phyloP scores from a whole-genome alignment of 1,284 basidiomycete species.

The Apiotrichum laibachii region DNA sequence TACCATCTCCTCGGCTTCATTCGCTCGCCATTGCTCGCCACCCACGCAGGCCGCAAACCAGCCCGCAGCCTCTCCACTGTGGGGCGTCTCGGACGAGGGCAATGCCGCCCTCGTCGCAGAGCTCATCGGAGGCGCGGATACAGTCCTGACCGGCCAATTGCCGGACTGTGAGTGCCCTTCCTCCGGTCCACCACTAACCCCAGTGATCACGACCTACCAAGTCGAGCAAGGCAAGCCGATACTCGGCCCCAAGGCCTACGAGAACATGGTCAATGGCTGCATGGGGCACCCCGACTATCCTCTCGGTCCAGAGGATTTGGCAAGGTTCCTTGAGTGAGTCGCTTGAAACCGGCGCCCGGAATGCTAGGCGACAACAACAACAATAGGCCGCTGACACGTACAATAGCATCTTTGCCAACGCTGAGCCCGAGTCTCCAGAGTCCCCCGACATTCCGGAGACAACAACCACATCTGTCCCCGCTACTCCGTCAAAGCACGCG shows the following conservation, averaged over 20 bases:
- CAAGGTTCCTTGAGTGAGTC: constrained; percentile 9
- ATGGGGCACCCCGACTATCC: constrained; percentile 26
- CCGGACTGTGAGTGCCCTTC: neutral
- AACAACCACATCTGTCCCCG: no score
- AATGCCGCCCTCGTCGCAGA: neutral
- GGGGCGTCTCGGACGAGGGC: neutral
- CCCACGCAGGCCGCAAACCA: neutral
- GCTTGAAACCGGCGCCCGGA: no score
- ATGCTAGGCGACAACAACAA: no score
- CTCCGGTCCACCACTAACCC: neutral
- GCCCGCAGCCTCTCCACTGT: neutral
- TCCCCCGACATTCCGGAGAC: neutral
- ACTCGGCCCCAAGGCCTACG: constrained; percentile 30
- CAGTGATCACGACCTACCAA: neutral
- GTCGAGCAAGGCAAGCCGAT: neutral
- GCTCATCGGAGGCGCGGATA: neutral
- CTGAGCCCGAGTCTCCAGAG: no score
- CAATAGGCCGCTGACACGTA: no score
- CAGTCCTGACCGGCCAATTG: neutral
- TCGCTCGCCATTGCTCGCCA: neutral
- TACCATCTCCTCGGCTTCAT: neutral
- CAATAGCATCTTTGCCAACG: no score
- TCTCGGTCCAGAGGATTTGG: constrained; percentile 6
- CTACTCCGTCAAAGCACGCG: neutral
- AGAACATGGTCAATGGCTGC: constrained; percentile 25